phyloP scores from a whole-genome alignment of 106 monocot species.

The Platanthera guangdongensis region DNA sequence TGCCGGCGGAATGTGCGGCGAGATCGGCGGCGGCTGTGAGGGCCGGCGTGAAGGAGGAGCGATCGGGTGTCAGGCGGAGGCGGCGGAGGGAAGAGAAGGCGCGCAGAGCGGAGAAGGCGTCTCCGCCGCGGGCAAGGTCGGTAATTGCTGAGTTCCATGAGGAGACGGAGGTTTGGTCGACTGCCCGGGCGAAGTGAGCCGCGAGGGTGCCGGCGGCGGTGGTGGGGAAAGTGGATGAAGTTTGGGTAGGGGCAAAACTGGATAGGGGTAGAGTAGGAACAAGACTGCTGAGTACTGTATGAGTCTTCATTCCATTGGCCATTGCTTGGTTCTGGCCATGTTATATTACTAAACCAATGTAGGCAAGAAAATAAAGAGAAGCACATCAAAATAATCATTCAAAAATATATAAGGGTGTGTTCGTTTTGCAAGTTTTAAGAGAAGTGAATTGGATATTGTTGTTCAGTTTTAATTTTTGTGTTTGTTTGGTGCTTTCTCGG shows the following conservation, averaged over 20 bases:
- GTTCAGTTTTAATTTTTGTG: too few relatives aligned
- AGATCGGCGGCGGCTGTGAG: constrained; percentile 49
- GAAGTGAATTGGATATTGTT: too few relatives aligned
- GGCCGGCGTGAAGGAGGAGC: constrained; percentile 56
- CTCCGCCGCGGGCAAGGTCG: constrained; percentile 56
- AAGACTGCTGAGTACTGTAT: background rate
- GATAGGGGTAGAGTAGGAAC: background rate
- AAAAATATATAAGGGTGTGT: too few relatives aligned
- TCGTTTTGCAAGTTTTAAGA: too few relatives aligned
- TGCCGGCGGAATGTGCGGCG: constrained; percentile 24
- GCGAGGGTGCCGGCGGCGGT: constrained; percentile 13
- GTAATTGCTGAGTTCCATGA: constrained; percentile 76
- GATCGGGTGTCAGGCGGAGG: constrained; percentile 35
- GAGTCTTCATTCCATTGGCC: constrained; percentile 1
- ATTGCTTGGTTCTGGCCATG: background rate
- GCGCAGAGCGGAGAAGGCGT: constrained; percentile 32
- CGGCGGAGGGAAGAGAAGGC: constrained; percentile 54
- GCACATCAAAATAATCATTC: too few relatives aligned
- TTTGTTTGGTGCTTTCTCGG: too few relatives aligned
- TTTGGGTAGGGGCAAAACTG: background rate
- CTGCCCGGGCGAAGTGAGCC: constrained; percentile 42
- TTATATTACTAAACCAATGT: too few relatives aligned
- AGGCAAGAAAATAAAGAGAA: too few relatives aligned
- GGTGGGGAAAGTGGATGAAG: constrained; percentile 6
- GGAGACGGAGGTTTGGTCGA: constrained; percentile 35